phyloP scores from a whole-genome alignment of 2,329 filamentous ascomycete genomes.

The Botrytis pseudocinerea region DNA sequence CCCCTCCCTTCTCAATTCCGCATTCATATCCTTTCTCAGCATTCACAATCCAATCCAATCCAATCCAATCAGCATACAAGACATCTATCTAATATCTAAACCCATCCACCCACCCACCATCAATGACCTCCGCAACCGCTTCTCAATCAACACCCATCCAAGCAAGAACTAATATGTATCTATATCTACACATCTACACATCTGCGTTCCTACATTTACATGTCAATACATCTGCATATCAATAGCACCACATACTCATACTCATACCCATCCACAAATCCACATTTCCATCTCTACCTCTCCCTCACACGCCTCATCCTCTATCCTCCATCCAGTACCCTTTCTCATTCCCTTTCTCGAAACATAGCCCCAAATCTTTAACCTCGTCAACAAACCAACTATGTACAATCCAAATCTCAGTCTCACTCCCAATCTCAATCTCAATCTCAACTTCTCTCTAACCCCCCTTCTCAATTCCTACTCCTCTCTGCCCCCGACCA shows the following conservation, averaged over 20 bases:
- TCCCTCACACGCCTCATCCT: no score
- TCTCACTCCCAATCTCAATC: background rate
- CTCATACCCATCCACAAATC: background rate
- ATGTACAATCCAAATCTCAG: background rate
- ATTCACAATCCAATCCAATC: background rate
- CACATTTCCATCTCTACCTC: background rate
- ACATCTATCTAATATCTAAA: background rate
- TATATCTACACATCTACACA: no score
- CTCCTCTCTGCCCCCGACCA: no score
- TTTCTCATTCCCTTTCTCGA: background rate
- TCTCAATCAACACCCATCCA: background rate
- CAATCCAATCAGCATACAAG: background rate
- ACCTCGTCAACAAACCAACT: background rate
- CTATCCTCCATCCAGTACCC: no score
- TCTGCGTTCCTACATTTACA: no score
- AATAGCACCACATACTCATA: no score
- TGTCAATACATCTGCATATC: background rate
- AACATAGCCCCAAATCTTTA: no score
- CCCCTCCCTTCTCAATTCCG: no score
- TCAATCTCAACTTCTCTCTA: background rate
- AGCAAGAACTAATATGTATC: rapidly evolving
- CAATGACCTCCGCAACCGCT: background rate
- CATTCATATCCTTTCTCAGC: background rate
- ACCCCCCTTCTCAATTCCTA: background rate
- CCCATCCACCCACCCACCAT: no score